Percentiles rank a stretch among this genome's conserved stretches.
Conservation (phyloP, 169 alveolate genomes). For the Plasmodium knowlesi region DNA sequence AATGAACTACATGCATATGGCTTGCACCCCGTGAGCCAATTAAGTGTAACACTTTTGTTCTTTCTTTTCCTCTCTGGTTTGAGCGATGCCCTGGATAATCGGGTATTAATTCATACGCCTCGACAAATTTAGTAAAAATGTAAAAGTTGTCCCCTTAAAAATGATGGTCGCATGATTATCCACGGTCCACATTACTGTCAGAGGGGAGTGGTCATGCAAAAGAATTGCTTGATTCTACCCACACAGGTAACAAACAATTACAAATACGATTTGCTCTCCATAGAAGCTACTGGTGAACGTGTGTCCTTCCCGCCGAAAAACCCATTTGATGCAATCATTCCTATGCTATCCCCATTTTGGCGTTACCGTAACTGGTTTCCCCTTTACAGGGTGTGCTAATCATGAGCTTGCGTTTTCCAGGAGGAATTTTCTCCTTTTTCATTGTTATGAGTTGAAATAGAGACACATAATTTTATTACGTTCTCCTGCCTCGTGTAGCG, state of each 20-base stretch:
- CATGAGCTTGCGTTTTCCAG: not conserved
- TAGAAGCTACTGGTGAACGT: not conserved
- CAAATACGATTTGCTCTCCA: not conserved
- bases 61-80: not conserved
- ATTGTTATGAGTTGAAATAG: not conserved
- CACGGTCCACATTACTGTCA: not conserved
- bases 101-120: not conserved
- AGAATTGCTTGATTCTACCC: not conserved
- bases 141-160: not conserved
- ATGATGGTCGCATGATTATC: not conserved
- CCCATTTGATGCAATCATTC: not conserved
- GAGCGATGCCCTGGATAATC: not conserved
- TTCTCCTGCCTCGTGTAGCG: not conserved
- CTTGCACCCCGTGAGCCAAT: not conserved
- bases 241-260: not conserved
- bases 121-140: not conserved
- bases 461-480: not conserved
- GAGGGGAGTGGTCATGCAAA: not conserved
- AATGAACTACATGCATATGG: not conserved
- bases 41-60: slow-evolving; percentile 17
- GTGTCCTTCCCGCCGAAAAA: not conserved
- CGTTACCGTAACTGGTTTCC: not conserved
- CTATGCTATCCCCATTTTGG: not conserved
- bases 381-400: not conserved
- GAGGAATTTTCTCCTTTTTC: not conserved